These are phyloP conservation scores for Babesia bigemina DNA, from an alignment of 169 alveolate species.

Conservation along the genomic window DNA sequence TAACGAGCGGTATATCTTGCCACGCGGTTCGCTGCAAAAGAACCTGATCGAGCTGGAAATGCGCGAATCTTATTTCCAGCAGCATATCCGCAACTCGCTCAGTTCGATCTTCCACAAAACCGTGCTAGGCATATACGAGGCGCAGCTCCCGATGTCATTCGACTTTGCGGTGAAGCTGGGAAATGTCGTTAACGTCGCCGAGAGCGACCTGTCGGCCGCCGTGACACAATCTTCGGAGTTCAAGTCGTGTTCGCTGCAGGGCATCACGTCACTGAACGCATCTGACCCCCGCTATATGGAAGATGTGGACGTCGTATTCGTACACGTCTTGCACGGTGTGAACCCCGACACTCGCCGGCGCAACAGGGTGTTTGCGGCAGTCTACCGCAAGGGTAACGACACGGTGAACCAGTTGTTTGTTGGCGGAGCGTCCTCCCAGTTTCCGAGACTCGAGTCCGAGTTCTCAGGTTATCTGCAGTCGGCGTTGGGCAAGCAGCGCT, in stretches of 20 bases:
- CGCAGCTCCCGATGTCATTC: constrained; percentile 58
- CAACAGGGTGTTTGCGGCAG: constrained; percentile 46
- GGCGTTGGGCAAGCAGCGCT: constrained; percentile 62
- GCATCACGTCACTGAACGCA: constrained; percentile 34
- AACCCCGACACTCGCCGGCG: constrained; percentile 51
- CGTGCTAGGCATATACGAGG: constrained; percentile 60
- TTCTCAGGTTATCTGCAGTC: constrained; percentile 56
- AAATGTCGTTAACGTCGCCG: constrained; percentile 29
- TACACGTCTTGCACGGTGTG: constrained; percentile 63
- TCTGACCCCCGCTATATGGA: constrained; percentile 62
- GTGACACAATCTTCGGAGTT: constrained; percentile 25
- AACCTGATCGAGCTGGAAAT: constrained; percentile 57
- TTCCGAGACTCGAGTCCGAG: constrained; percentile 64
- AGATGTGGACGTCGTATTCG: constrained; percentile 58
- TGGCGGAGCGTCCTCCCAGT: constrained; percentile 55
- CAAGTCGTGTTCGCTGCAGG: constrained; percentile 36
- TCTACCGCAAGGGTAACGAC: constrained; percentile 31
- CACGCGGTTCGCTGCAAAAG: constrained; percentile 56
- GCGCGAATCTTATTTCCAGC: constrained; percentile 40
- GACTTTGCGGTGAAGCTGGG: constrained; percentile 62
- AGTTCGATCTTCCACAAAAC: constrained; percentile 65
- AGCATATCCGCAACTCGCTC: constrained; percentile 27
- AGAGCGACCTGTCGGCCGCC: constrained; percentile 12
- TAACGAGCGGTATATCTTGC: constrained; percentile 37
- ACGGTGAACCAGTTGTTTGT: constrained; percentile 44